Conservation (phyloP, 768 basidiomycete genomes). For the Trametes sanguinea region DNA sequence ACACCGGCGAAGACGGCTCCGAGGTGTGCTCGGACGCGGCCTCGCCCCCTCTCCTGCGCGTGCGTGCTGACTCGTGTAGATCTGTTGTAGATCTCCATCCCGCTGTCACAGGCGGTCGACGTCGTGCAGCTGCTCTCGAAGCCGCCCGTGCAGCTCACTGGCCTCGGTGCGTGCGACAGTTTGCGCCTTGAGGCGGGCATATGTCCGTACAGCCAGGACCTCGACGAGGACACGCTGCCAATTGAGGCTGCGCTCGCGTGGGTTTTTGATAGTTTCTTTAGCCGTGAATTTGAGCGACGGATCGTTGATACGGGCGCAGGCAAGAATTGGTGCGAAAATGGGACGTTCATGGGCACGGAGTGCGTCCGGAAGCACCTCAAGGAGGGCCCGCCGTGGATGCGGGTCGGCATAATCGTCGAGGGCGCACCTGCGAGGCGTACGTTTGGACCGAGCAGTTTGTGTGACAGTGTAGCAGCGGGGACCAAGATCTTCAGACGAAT, state of each 20-base stretch:
- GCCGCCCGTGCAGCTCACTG: constrained; percentile 76
- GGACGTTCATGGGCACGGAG: constrained; percentile 79
- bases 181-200: constrained; percentile 95
- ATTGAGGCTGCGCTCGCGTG: constrained; percentile 91
- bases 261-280: constrained; percentile 66
- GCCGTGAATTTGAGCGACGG: neutral
- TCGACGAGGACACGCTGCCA: constrained; percentile 83
- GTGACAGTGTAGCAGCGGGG: constrained; percentile 55
- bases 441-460: constrained; percentile 28
- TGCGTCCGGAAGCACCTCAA: constrained; percentile 74
- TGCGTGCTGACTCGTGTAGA: neutral
- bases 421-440: constrained; percentile 85
- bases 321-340: constrained; percentile 74
- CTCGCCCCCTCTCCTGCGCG: neutral
- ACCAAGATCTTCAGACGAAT: constrained; percentile 57
- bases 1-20: constrained; percentile 98
- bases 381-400: constrained; percentile 71
- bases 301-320: constrained; percentile 43
- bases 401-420: constrained; percentile 82
- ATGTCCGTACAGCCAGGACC: constrained; percentile 94
- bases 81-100: constrained; percentile 75
- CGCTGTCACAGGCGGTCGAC: constrained; percentile 70
- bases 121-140: constrained; percentile 65
- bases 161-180: constrained; percentile 91
- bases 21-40: constrained; percentile 54